Conservation (phyloP, 345 rosid species). For the Arabidopsis arenosa region DNA sequence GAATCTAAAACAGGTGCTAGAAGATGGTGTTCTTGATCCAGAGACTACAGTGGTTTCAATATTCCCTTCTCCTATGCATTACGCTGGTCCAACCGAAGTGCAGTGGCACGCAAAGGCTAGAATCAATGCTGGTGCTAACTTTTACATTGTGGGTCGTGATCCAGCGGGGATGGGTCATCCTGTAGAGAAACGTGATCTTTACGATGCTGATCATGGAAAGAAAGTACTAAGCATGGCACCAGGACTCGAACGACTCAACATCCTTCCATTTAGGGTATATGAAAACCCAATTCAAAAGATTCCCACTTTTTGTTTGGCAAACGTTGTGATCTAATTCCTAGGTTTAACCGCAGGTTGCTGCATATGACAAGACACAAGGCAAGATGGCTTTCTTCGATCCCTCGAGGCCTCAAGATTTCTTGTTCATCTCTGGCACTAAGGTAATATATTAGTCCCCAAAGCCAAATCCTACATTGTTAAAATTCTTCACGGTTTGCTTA, state of each 20-base stretch:
- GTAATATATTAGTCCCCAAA: slow-evolving; percentile 43
- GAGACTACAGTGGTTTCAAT: slow-evolving; percentile 96
- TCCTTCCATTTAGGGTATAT: slow-evolving; percentile 93
- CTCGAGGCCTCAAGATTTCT: slow-evolving; percentile 82
- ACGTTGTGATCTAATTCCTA: slow-evolving; percentile 13
- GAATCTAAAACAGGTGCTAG: slow-evolving; percentile 68
- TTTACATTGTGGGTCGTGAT: slow-evolving; percentile 98
- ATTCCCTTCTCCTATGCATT: slow-evolving; percentile 99
- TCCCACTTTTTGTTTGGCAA: background rate
- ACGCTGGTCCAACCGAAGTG: slow-evolving; percentile 99
- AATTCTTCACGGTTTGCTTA: background rate
- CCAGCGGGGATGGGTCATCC: slow-evolving; percentile 99
- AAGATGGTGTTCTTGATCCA: slow-evolving; percentile 99
- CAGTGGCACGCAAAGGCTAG: slow-evolving; percentile 99
- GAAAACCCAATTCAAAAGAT: slow-evolving; percentile 13
- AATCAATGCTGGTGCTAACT: slow-evolving; percentile 98
- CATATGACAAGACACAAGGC: slow-evolving; percentile 91
- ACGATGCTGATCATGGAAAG: slow-evolving; percentile 99
- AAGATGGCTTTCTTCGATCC: slow-evolving; percentile 99
- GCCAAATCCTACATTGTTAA: background rate
- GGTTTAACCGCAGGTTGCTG: slow-evolving; percentile 69
- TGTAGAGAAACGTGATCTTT: slow-evolving; percentile 86
- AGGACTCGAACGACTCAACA: slow-evolving; percentile 92
- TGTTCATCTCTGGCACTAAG: slow-evolving; percentile 97
- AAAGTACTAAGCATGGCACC: slow-evolving; percentile 97